These are phyloP conservation scores for Rhododendron williamsianum DNA, from an alignment of 148 eudicot species.

Conservation along the genomic window DNA sequence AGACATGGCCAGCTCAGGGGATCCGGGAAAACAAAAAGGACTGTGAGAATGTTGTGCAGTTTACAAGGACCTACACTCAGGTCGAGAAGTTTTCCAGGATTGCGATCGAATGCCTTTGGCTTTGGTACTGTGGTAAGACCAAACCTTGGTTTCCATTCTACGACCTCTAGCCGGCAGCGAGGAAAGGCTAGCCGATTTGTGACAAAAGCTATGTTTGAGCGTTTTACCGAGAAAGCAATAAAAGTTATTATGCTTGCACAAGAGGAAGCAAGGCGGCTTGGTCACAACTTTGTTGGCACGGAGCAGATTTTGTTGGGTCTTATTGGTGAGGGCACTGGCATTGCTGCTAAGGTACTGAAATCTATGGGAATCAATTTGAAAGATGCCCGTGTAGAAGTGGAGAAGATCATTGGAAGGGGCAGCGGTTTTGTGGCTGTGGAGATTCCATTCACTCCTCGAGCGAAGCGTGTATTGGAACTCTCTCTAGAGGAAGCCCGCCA, in stretches of 20 bases:
- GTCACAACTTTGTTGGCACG: conserved; percentile 95
- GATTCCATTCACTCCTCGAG: conserved; percentile 95
- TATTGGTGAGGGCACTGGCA: conserved; percentile 97
- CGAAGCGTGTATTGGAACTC: conserved; percentile 92
- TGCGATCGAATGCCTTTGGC: conserved; percentile 61
- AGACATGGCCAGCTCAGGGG: conserved; percentile 44
- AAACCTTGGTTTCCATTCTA: conserved; percentile 43
- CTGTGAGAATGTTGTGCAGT: conserved; percentile 47
- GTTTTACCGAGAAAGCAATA: conserved; percentile 93
- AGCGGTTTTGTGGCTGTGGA: conserved; percentile 96
- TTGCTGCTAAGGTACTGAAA: conserved; percentile 95
- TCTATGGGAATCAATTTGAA: conserved; percentile 95
- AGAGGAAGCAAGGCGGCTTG: conserved; percentile 91
- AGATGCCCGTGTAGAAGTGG: conserved; percentile 97
- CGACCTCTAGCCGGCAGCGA: conserved; percentile 35
- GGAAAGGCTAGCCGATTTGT: conserved; percentile 45
- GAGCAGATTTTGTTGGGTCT: conserved; percentile 94
- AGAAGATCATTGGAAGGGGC: conserved; percentile 94
- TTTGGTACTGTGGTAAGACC: conserved; percentile 42
- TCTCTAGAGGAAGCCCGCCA: conserved; percentile 94
- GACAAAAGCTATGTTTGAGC: conserved; percentile 88
- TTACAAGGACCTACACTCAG: conserved; percentile 36
- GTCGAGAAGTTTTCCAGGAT: conserved; percentile 56
- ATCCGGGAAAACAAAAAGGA: conserved; percentile 41
- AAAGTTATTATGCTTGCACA: conserved; percentile 98